Conservation (phyloP, 1,284 basidiomycete genomes). For the Austroboletus rostrupii region DNA sequence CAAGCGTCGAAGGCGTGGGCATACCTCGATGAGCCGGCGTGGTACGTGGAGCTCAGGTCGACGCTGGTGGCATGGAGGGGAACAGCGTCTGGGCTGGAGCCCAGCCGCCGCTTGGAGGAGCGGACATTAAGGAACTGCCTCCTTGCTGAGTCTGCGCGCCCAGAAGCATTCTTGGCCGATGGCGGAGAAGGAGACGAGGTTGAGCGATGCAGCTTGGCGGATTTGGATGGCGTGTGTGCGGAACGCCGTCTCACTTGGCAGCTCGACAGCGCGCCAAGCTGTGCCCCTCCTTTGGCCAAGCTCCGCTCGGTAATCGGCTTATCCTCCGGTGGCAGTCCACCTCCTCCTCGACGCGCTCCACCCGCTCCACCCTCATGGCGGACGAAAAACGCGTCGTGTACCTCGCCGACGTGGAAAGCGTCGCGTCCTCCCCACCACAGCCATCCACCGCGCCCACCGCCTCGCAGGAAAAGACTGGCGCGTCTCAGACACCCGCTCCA, state of each 20-base stretch:
- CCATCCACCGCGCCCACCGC: no score
- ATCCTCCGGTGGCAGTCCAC: background rate
- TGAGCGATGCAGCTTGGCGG: constrained; percentile 68
- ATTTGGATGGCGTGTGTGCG: constrained; percentile 7
- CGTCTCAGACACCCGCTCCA: constrained; percentile 23
- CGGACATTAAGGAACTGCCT: constrained; percentile 37
- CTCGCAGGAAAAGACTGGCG: constrained; percentile 11
- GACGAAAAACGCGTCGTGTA: constrained; percentile 42
- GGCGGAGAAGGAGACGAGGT: constrained; percentile 73
- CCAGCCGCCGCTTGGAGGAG: constrained; percentile 36
- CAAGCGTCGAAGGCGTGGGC: constrained; percentile 10
- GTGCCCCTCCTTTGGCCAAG: background rate
- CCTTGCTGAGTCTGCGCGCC: constrained; percentile 41
- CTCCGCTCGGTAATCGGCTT: constrained; percentile 1
- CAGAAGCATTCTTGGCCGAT: constrained; percentile 39
- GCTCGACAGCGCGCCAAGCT: no score
- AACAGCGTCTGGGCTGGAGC: constrained; percentile 19
- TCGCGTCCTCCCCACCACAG: constrained; percentile 8
- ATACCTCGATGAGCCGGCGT: constrained; percentile 73
- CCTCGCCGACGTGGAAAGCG: constrained; percentile 52
- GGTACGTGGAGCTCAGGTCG: constrained; percentile 83
- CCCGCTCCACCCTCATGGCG: constrained; percentile 28
- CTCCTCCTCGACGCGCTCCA: background rate
- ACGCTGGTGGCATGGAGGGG: constrained; percentile 32
- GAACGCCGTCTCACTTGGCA: background rate